Conservation (phyloP, 495 filamentous ascomycete genomes). For the Hypoxylon cercidicola region DNA sequence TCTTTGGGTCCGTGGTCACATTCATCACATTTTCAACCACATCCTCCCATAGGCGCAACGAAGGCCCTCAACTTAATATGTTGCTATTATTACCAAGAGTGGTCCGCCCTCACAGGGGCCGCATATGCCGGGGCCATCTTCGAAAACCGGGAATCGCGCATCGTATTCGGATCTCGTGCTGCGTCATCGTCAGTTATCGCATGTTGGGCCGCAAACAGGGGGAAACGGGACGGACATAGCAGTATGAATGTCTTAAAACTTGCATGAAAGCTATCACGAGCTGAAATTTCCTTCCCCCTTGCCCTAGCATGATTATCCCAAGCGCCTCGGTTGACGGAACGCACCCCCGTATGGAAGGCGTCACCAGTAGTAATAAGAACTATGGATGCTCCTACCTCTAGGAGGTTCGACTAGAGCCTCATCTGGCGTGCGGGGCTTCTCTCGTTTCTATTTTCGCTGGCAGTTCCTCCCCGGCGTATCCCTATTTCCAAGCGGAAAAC, state of each 20-base stretch:
- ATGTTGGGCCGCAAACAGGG: background rate
- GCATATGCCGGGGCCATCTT: background rate
- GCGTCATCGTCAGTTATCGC: conserved; percentile 1
- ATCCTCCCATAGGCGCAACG: background rate
- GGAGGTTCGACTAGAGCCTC: background rate
- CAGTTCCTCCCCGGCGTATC: background rate
- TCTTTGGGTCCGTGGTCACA: conserved; percentile 5
- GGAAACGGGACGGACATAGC: background rate
- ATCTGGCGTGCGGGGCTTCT: conserved; percentile 8
- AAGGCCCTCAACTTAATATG: background rate
- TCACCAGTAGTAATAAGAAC: conserved; percentile 17
- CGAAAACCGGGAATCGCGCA: conserved; percentile 5
- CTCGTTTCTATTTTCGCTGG: conserved; percentile 1
- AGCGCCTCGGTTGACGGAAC: conserved; percentile 5
- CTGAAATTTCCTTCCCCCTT: conserved; percentile 12
- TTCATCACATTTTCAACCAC: conserved; percentile 1
- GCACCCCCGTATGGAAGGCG: conserved; percentile 5
- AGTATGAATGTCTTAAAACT: conserved; percentile 2
- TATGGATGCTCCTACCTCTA: conserved; percentile 10
- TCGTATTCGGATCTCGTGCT: conserved; percentile 34
- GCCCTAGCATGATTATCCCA: background rate
- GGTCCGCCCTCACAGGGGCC: background rate
- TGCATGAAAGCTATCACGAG: conserved; percentile 21
- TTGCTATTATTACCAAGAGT: background rate
- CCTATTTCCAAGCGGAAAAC: background rate